A percentile compares a stretch with the other conserved stretches of the same genome.
Conservation (phyloP, 2,329 filamentous ascomycete genomes). For the Colletotrichum tanaceti region DNA sequence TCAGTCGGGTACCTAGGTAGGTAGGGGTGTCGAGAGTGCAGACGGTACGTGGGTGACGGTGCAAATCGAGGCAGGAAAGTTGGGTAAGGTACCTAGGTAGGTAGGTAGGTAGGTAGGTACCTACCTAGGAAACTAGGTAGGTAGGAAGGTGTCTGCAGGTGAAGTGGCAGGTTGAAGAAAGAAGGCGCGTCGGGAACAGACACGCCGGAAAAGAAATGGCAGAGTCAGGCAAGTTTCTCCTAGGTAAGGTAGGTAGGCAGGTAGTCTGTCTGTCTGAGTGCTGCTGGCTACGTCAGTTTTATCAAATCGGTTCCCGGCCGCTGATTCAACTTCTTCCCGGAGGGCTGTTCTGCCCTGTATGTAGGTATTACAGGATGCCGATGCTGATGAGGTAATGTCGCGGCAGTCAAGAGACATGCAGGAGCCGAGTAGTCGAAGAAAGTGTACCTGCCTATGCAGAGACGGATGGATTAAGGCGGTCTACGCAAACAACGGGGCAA, state of each 20-base stretch:
- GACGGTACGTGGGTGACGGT: not conserved
- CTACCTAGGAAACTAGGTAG: not conserved
- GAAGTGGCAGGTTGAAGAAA: conserved; percentile 10
- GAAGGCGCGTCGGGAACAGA: not conserved
- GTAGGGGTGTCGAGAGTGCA: not conserved
- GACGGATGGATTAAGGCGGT: not conserved
- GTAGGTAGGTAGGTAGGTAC: not conserved
- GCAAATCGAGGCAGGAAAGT: not conserved
- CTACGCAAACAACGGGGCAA: not conserved
- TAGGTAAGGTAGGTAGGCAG: no score
- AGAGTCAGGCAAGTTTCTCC: not conserved
- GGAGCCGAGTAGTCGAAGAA: not conserved
- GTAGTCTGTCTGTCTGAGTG: not conserved
- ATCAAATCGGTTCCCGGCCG: no score
- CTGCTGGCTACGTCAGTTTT: not conserved
- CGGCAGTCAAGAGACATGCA: not conserved
- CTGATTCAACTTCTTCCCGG: not conserved
- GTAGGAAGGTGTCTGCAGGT: not conserved
- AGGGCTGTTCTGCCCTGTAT: not conserved
- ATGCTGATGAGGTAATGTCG: conserved; percentile 1
- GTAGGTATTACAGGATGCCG: not conserved
- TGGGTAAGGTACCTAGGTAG: no score
- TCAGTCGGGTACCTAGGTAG: not conserved
- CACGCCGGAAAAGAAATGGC: not conserved
- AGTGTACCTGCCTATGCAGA: not conserved